phyloP scores from a whole-genome alignment of 2,329 filamentous ascomycete species.

The Bipolaris victoriae region DNA sequence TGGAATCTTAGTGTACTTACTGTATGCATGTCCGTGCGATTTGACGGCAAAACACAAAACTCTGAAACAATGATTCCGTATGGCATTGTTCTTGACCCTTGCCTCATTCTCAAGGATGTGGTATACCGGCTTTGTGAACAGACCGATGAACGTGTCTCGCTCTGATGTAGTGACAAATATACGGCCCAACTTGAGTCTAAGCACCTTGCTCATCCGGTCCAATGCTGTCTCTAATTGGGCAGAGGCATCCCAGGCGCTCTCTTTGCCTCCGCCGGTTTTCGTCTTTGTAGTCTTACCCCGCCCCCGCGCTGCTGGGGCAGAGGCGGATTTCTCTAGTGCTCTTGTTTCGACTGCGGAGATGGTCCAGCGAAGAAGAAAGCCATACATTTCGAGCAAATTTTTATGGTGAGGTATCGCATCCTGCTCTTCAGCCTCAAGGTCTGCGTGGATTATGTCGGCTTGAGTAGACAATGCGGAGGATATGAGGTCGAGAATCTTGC shows the following conservation, averaged over 20 bases:
- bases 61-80: conserved; percentile 97
- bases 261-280: conserved; percentile 65
- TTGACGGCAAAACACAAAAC: conserved; percentile 96
- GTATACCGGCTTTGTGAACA: conserved; percentile 92
- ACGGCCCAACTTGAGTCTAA: conserved; percentile 88
- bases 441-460: conserved; percentile 82
- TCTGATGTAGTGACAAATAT: conserved; percentile 97
- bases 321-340: conserved; percentile 83
- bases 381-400: conserved; percentile 89
- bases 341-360: conserved; percentile 94
- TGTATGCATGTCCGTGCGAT: conserved; percentile 95
- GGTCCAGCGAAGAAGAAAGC: conserved; percentile 92
- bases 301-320: conserved; percentile 72
- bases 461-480: conserved; percentile 85
- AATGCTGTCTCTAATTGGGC: conserved; percentile 85
- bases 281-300: conserved; percentile 76
- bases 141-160: conserved; percentile 88
- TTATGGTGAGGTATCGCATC: conserved; percentile 81
- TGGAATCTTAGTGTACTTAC: conserved; percentile 57
- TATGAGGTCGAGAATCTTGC: conserved; percentile 90
- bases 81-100: conserved; percentile 83
- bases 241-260: conserved; percentile 86
- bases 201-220: conserved; percentile 93
- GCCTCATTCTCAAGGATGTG: conserved; percentile 93
- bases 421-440: conserved; percentile 91